Conservation (phyloP, 2,329 filamentous ascomycete species). For the Penicillium rolfsii region DNA sequence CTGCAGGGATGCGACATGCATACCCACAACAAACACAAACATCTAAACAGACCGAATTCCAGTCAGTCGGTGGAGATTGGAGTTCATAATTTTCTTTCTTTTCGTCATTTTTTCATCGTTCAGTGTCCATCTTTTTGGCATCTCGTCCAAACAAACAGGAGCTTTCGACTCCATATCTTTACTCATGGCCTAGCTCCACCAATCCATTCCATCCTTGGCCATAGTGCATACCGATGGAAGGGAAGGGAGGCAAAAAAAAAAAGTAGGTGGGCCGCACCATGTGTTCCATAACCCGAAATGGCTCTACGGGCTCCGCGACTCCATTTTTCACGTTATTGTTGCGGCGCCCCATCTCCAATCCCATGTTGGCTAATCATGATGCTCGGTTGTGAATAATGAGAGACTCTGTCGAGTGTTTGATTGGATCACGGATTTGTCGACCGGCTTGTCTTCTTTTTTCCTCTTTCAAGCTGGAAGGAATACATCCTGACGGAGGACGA, state of each 20-base stretch:
- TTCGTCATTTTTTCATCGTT: background rate
- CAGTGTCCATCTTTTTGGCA: background rate
- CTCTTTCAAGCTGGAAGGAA: background rate
- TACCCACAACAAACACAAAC: slow-evolving; percentile 8
- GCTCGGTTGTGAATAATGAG: slow-evolving; percentile 18
- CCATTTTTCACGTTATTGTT: slow-evolving; percentile 10
- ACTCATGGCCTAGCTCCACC: slow-evolving; percentile 10
- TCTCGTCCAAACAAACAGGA: background rate
- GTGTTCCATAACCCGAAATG: slow-evolving; percentile 27
- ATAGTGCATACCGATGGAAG: slow-evolving; percentile 25
- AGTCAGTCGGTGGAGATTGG: slow-evolving; percentile 21
- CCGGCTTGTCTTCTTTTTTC: background rate
- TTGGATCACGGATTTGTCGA: slow-evolving; percentile 16
- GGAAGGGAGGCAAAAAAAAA: slow-evolving; percentile 12
- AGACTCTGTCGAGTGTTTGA: slow-evolving; percentile 15
- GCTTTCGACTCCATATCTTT: slow-evolving; percentile 2
- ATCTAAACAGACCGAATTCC: slow-evolving; percentile 14
- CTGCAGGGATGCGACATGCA: slow-evolving; percentile 10
- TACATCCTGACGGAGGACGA: background rate
- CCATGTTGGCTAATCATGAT: slow-evolving; percentile 18
- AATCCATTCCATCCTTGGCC: slow-evolving; percentile 27
- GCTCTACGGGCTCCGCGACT: slow-evolving; percentile 12
- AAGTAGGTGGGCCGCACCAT: slow-evolving; percentile 24
- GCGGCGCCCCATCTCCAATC: background rate
- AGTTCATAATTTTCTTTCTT: slow-evolving; percentile 14